Base-by-base conservation (phyloP, 495 filamentous ascomycete genomes). In the Penicillium silybi region DNA sequence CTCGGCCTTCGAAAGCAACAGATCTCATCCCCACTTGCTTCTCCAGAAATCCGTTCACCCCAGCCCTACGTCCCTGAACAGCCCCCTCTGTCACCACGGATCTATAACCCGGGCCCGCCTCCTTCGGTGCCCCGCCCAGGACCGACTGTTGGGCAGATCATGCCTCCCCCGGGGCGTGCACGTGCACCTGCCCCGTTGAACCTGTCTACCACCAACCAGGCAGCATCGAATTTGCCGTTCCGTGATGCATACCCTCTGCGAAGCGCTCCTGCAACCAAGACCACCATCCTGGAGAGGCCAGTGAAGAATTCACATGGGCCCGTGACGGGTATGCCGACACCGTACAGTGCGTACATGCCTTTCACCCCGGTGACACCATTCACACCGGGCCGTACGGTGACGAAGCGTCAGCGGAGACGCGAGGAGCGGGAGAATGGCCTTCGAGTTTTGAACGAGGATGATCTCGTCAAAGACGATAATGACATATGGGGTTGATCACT, bases 271-370 rank as follows among this genome's bases (percentile, higher is more conserved):
- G 78, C 77, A 6, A 90, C 87, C 46, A 92, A 90, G 72, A 88
- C 88, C 15, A 91, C 88, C 0, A 83, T 89, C 6, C 75, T 92
- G 17, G 90, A 92, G 54, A 76, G 89, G 4, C 78, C 80, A 4
- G 61, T 63, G 0, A 80, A 86, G 32, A 64, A 74, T 19, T 74
- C 74, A 3, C 73, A 71, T 10, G 80, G 75, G n/a, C 88, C 88
- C 0, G 79, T 81, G 58, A 90, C 87, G 0, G 90, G 87, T 5
- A 81, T 87, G 37, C 84, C 90, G 29, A 85, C 82, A 7, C 92
- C 92, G 6, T 96, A 97, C 67, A 86, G 82, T 48, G 88, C 92
- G 5, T 97, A 97, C 62, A 93, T 95, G 79, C 92, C 92, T 0
- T 92, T 87, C 62, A 89, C 87, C 2, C 91, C 92, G 0, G 77